phyloP scores from a whole-genome alignment of 768 basidiomycete species.

The Trichaptum fuscoviolaceum region DNA sequence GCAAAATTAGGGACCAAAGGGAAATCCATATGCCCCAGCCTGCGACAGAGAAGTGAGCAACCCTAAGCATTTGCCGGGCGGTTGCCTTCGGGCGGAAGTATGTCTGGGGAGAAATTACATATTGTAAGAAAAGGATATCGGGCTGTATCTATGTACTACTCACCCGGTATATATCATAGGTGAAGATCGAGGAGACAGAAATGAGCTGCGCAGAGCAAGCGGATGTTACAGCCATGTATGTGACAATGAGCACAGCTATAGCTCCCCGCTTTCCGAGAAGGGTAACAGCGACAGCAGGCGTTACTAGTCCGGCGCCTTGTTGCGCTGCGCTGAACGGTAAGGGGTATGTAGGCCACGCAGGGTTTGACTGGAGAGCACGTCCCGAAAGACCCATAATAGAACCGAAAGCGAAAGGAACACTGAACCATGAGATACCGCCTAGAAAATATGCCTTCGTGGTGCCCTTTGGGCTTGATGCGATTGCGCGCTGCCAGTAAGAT shows the following conservation, averaged over 20 bases:
- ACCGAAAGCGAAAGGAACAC: slow-evolving; percentile 33
- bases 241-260: slow-evolving; percentile 27
- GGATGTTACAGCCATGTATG: slow-evolving; percentile 33
- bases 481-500: slow-evolving; percentile 34
- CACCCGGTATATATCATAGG: slow-evolving; percentile 28
- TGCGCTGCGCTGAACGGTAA: slow-evolving; percentile 20
- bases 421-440: slow-evolving; percentile 36
- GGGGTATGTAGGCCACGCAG: slow-evolving; percentile 20
- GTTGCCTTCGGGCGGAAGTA: slow-evolving; percentile 22
- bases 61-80: slow-evolving; percentile 12
- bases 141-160: background rate
- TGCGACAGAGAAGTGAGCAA: slow-evolving; percentile 18
- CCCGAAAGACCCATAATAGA: slow-evolving; percentile 33
- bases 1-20: background rate
- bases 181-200: slow-evolving; percentile 19
- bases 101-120: slow-evolving; percentile 8
- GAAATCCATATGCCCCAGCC: background rate
- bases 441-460: slow-evolving; percentile 33
- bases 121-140: background rate
- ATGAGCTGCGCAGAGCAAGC: slow-evolving; percentile 23
- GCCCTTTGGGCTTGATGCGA: slow-evolving; percentile 30
- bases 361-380: slow-evolving; percentile 20
- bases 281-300: slow-evolving; percentile 29
- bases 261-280: slow-evolving; percentile 34
- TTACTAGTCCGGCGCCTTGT: slow-evolving; percentile 29